phyloP scores from a whole-genome alignment of 768 basidiomycete species.

The Tricholoma sp. region DNA sequence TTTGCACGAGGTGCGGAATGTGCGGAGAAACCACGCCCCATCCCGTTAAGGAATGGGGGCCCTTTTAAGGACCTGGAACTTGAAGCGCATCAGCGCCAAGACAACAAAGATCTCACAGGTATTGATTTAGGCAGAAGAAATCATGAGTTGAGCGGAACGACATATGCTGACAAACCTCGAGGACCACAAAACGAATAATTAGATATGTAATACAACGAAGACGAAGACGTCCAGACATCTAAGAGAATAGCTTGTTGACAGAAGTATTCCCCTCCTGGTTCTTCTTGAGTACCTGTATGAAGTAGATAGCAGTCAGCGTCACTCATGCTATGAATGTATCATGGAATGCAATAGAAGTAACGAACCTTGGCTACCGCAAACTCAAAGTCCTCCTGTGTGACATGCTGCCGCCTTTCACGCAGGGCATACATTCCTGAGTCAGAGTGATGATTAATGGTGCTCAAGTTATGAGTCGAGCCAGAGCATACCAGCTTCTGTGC shows the following conservation, averaged over 20 bases:
- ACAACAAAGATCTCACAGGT: neutral
- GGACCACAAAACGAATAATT: constrained; percentile 1
- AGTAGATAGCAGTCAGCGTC: neutral
- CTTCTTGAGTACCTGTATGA: constrained; percentile 78
- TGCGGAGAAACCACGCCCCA: neutral
- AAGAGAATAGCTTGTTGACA: constrained; percentile 91
- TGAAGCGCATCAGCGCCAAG: neutral
- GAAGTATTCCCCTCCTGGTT: constrained; percentile 94
- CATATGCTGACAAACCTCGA: neutral
- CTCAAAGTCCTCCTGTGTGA: constrained; percentile 98
- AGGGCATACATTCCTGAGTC: constrained; percentile 89
- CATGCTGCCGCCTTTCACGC: constrained; percentile 91
- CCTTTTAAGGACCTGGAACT: neutral
- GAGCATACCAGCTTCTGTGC: constrained; percentile 85
- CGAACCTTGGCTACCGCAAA: constrained; percentile 93
- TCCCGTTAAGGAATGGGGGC: too few relatives aligned
- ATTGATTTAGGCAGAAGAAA: neutral
- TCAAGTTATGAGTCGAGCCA: neutral
- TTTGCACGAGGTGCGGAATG: neutral
- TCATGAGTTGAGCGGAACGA: neutral
- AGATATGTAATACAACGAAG: constrained; percentile 10
- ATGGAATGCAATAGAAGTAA: constrained; percentile 5
- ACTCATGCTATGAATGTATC: neutral
- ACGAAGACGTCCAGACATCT: constrained; percentile 20
- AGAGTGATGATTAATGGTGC: neutral